Evolutionary conservation across 371 early-diverging fungal species (phyloP), one percentile per base, ranked within the genome.

Genomic region (Apophysomyces trapeziformis): DNA sequence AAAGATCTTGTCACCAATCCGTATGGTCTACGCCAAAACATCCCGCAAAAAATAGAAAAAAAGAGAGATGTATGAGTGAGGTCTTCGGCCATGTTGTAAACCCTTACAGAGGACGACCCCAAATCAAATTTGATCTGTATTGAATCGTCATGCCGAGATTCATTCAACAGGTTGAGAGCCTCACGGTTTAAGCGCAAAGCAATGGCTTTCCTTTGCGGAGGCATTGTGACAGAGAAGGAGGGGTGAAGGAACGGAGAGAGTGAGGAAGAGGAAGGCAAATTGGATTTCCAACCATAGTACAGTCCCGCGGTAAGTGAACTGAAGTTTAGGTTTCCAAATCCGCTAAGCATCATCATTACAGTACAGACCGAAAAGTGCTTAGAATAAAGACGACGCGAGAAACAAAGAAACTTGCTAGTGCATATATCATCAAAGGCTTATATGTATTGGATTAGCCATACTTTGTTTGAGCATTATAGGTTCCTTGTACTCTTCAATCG

Each of bases 161-260:
- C 47, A 18, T 59, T 50, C 12, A 72, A 39, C 12, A 66, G 16
- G 58, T 65, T 65, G 37, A 65, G 60, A 16, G 72, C 72, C 37
- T 72, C 72, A 43, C 72, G 61, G 58, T 72, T 72, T 1, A 72
- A 64, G 13, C 72, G 72, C 46, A 72, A 45, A n/a, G 68, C 43
- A 57, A 72, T 66, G 47, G 68, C 68, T 41, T 67, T 59, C 44
- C 61, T 69, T 59, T 59, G 54, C 60, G 39, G 60, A 58, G 38
- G 58, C 54, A 50, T 50, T 18, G 21, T n/a, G 35, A 50, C 21
- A 50, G 54, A 50, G 54, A 50, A 50, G 21, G 16, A 18, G 21
- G 21, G 54, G 13, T 14, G 8, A 45, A 43, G 32, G 32, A 26
- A 26, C 32, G 56, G 63, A 38, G 43, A 54, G 64, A 18, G 37